Conservation (phyloP, 2,329 filamentous ascomycete genomes). For the Nannizziopsis barbatae region DNA sequence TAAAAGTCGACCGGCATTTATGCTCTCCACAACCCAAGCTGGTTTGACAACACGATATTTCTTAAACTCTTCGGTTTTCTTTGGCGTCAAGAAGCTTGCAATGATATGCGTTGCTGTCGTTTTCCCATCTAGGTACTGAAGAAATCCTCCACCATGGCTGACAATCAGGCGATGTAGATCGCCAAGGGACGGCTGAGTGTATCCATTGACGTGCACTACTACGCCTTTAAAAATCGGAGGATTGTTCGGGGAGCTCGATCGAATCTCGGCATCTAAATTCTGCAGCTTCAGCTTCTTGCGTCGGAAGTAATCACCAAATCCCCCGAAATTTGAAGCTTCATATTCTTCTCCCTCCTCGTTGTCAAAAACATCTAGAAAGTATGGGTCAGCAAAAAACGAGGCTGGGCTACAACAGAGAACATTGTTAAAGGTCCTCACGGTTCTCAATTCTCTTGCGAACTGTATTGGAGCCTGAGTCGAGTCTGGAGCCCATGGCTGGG, state of each 20-base stretch:
- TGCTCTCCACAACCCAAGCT: slow-evolving; percentile 84
- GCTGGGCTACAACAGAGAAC: not conserved
- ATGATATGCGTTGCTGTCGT: slow-evolving; percentile 94
- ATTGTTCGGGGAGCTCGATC: slow-evolving; percentile 56
- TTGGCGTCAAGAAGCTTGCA: slow-evolving; percentile 76
- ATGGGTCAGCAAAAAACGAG: slow-evolving; percentile 10
- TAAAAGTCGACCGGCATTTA: slow-evolving; percentile 66
- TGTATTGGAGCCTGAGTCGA: slow-evolving; percentile 48
- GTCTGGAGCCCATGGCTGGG: slow-evolving; percentile 48
- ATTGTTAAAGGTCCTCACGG: slow-evolving; percentile 29
- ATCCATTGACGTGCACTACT: slow-evolving; percentile 86
- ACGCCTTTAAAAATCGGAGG: slow-evolving; percentile 83
- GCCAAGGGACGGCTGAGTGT: slow-evolving; percentile 85
- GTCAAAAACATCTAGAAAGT: slow-evolving; percentile 54
- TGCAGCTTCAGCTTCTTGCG: slow-evolving; percentile 96
- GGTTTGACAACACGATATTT: slow-evolving; percentile 89
- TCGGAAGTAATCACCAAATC: slow-evolving; percentile 82
- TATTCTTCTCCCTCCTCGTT: slow-evolving; percentile 87
- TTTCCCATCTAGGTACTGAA: slow-evolving; percentile 91
- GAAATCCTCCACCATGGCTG: slow-evolving; percentile 81
- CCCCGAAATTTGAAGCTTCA: slow-evolving; percentile 71
- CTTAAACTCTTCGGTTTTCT: slow-evolving; percentile 80
- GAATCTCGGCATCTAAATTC: slow-evolving; percentile 76
- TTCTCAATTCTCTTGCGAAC: slow-evolving; percentile 54
- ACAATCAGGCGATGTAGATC: slow-evolving; percentile 83